Percentiles rank a stretch among this genome's conserved stretches.
These are phyloP conservation scores for Trametes maxima DNA, from an alignment of 768 basidiomycete species.

Conservation along the genomic window DNA sequence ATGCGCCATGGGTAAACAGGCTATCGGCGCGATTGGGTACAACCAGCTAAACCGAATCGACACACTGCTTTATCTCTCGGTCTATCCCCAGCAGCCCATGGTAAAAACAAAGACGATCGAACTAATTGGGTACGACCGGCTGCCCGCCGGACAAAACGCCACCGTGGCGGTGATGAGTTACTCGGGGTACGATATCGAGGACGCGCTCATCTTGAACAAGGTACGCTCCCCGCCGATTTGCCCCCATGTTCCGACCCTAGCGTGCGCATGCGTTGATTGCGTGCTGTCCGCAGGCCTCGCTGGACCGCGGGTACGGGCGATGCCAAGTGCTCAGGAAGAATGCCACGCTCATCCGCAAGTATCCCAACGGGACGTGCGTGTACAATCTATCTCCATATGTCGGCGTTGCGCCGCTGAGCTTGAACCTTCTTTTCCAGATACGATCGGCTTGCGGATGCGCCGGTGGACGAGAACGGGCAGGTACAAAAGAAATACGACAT, in stretches of 20 bases:
- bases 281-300: slow-evolving; percentile 66
- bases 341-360: slow-evolving; percentile 90
- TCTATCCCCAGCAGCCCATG: slow-evolving; percentile 99
- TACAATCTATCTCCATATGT: slow-evolving; percentile 8
- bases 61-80: slow-evolving; percentile 94
- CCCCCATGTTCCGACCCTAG: neutral
- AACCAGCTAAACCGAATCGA: slow-evolving; percentile 98
- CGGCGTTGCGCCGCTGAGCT: neutral
- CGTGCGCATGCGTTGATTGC: neutral
- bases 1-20: slow-evolving; percentile 99
- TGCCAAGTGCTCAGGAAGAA: slow-evolving; percentile 98
- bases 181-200: slow-evolving; percentile 99
- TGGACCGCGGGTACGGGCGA: slow-evolving; percentile 96
- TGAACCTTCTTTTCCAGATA: slow-evolving; percentile 49
- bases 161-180: slow-evolving; percentile 99
- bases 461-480: slow-evolving; percentile 79
- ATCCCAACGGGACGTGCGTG: slow-evolving; percentile 95
- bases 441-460: slow-evolving; percentile 94
- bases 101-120: slow-evolving; percentile 99
- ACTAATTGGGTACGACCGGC: slow-evolving; percentile 91
- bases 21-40: slow-evolving; percentile 97
- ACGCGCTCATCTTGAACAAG: slow-evolving; percentile 95
- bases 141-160: slow-evolving; percentile 98
- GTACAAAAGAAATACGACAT: slow-evolving; percentile 86
- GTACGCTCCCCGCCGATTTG: slow-evolving; percentile 39